phyloP scores from a whole-genome alignment of 2,329 filamentous ascomycete genomes.

The Coleophoma eucalyptorum region DNA sequence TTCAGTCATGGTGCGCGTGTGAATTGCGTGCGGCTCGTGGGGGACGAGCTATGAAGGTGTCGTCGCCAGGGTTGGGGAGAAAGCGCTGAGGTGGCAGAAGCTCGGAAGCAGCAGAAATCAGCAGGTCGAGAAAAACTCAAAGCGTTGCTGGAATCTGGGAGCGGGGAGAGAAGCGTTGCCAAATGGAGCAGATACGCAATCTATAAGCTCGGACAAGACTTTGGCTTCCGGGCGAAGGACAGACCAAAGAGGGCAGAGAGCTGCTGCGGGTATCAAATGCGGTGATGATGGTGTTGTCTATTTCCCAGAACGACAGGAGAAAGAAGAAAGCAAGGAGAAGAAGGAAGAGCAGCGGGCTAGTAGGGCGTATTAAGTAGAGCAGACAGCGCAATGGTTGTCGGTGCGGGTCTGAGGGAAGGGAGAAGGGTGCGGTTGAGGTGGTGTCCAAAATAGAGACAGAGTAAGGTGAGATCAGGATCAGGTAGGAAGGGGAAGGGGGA shows the following conservation, averaged over 20 bases:
- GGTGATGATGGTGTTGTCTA: too few species aligned
- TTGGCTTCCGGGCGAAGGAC: neutral
- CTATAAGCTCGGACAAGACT: too few species aligned
- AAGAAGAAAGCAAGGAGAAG: too few species aligned
- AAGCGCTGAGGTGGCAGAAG: slow-evolving; percentile 1
- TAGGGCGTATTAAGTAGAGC: too few species aligned
- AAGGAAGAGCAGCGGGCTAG: too few species aligned
- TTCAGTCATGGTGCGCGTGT: slow-evolving; percentile 41
- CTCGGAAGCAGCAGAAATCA: neutral
- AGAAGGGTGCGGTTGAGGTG: neutral
- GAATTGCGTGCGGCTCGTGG: slow-evolving; percentile 14
- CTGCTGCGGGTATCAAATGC: too few species aligned
- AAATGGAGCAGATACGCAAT: too few species aligned
- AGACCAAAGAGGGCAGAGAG: neutral
- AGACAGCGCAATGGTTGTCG: too few species aligned
- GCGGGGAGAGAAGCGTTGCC: too few species aligned
- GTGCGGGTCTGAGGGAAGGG: neutral
- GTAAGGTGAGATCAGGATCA: neutral
- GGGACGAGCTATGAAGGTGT: slow-evolving; percentile 19
- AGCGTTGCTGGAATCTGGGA: too few species aligned
- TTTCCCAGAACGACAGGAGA: too few species aligned
- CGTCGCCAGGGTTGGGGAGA: slow-evolving; percentile 17
- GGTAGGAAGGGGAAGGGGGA: neutral
- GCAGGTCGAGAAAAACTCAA: too few species aligned
- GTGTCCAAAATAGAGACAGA: neutral